These are phyloP conservation scores for Solanum neorickii DNA, from an alignment of 257 asterid genomes.

Conservation along the genomic window DNA sequence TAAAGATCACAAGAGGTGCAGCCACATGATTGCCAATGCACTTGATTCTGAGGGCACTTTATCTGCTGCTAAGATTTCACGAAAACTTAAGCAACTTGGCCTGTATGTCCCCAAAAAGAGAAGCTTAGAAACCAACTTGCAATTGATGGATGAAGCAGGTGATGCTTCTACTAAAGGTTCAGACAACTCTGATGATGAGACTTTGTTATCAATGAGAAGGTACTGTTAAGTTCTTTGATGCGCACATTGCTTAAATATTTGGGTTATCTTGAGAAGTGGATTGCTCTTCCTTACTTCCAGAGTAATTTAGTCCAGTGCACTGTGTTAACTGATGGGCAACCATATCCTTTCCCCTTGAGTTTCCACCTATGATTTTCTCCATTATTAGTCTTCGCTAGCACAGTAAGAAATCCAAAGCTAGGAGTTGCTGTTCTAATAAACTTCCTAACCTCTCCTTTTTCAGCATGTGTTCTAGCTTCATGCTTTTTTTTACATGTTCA, in stretches of 20 bases:
- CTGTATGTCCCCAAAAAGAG: slow-evolving; percentile 43
- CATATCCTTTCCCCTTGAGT: not conserved
- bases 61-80: slow-evolving; percentile 61
- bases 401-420: not conserved
- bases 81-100: slow-evolving; percentile 89
- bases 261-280: not conserved
- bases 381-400: not conserved
- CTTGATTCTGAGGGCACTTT: slow-evolving; percentile 56
- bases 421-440: not conserved
- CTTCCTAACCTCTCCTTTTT: not conserved
- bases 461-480: not conserved
- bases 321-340: not conserved
- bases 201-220: slow-evolving; percentile 57
- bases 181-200: slow-evolving; percentile 54
- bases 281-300: not conserved
- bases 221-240: slow-evolving; percentile 8
- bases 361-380: not conserved
- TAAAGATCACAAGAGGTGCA: slow-evolving; percentile 79
- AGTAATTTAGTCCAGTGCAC: not conserved
- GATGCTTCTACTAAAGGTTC: slow-evolving; percentile 32
- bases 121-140: slow-evolving; percentile 29
- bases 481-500: not conserved
- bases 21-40: slow-evolving; percentile 77
- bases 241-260: not conserved
- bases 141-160: slow-evolving; percentile 39